Evolutionary conservation across 75 land plant species (phyloP).

Genomic region (Chamaecyparis obtusa): DNA sequence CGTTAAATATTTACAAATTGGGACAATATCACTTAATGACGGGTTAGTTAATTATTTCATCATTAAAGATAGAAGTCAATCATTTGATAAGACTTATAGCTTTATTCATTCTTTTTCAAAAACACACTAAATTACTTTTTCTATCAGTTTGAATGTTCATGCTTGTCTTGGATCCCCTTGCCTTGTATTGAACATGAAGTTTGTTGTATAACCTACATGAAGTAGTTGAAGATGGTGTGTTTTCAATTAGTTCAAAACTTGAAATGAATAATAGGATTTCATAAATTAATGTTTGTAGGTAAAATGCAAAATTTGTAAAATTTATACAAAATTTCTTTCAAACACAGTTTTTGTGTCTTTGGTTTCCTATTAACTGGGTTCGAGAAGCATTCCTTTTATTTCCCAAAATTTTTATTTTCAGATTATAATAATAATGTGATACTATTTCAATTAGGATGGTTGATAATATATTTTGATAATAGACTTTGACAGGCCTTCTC

Average conservation of each 20-base stretch:
- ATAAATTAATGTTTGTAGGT: neutral
- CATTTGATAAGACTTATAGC: neutral
- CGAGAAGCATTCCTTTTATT: neutral
- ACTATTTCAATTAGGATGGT: neutral
- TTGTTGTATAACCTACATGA: neutral
- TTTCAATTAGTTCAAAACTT: neutral
- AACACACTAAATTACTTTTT: neutral
- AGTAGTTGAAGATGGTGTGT: neutral
- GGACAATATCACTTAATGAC: neutral
- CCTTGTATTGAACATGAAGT: neutral
- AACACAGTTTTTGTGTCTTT: neutral
- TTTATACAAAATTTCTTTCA: neutral
- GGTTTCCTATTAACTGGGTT: neutral
- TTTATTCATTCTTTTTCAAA: neutral
- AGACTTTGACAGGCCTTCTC: conserved; percentile 15
- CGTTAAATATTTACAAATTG: neutral
- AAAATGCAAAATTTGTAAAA: too few species aligned
- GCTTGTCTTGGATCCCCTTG: neutral
- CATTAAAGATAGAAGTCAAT: neutral
- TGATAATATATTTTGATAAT: neutral
- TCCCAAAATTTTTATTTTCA: neutral
- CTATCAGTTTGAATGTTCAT: neutral
- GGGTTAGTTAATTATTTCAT: neutral
- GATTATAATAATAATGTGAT: neutral
- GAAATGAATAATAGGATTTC: neutral